Conservation (phyloP, 768 basidiomycete species). For the Ramaria sp. region DNA sequence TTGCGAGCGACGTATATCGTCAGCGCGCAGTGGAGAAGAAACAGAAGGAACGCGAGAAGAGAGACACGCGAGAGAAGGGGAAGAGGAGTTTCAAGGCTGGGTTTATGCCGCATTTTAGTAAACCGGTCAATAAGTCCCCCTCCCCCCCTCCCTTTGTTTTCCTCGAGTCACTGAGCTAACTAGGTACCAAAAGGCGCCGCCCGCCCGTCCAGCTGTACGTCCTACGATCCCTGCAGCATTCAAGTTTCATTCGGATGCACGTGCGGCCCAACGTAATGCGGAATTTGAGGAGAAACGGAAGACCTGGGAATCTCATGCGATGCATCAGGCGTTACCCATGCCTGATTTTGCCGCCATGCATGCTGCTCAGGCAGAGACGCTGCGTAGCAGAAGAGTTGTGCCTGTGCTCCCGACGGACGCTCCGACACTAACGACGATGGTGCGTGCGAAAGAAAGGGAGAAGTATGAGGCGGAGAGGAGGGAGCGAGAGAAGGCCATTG, state of each 20-base stretch:
- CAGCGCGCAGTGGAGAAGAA: constrained; percentile 4
- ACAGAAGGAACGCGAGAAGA: background rate
- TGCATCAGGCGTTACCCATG: constrained; percentile 22
- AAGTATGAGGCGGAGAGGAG: constrained; percentile 49
- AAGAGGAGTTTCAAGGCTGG: constrained; percentile 10
- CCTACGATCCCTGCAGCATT: constrained; percentile 39
- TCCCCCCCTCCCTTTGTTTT: constrained; percentile 11
- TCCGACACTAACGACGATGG: constrained; percentile 40
- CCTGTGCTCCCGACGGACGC: constrained; percentile 36
- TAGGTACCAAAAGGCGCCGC: constrained; percentile 16
- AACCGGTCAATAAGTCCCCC: constrained; percentile 22
- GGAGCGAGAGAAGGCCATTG: constrained; percentile 44
- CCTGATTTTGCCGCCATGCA: constrained; percentile 49
- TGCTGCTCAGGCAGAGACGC: constrained; percentile 26
- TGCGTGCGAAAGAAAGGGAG: constrained; percentile 48
- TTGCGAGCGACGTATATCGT: constrained; percentile 1
- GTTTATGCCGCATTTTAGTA: constrained; percentile 19
- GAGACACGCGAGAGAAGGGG: background rate
- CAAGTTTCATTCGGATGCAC: constrained; percentile 40
- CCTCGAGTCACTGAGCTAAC: background rate
- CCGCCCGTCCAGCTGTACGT: constrained; percentile 13
- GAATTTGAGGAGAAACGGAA: constrained; percentile 23
- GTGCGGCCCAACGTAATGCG: constrained; percentile 35
- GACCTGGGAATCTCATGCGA: constrained; percentile 14
- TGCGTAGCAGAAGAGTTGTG: constrained; percentile 31